Percentiles rank a stretch among this genome's conserved stretches.
Conservation (phyloP, 2,329 filamentous ascomycete species). For the Macrophomina pseudophaseolina region DNA sequence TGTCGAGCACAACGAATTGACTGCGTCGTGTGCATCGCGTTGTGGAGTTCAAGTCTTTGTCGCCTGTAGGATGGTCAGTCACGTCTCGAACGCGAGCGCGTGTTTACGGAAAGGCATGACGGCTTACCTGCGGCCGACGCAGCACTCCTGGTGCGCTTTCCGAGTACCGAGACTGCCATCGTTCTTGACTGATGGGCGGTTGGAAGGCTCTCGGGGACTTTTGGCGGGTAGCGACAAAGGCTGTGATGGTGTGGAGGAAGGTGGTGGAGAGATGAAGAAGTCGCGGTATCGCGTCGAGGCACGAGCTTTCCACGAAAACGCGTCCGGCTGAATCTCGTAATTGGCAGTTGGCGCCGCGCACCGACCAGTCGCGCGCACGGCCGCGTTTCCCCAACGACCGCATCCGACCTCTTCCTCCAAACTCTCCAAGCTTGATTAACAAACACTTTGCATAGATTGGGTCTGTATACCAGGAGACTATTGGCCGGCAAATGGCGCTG, state of each 20-base stretch:
- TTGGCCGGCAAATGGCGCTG: no score
- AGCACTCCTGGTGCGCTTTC: slow-evolving; percentile 46
- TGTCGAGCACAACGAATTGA: slow-evolving; percentile 55
- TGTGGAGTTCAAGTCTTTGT: slow-evolving; percentile 13
- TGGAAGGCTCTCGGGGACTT: neutral
- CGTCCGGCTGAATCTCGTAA: slow-evolving; percentile 9
- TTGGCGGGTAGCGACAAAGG: slow-evolving; percentile 1
- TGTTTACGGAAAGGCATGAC: slow-evolving; percentile 33
- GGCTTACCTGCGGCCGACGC: slow-evolving; percentile 29
- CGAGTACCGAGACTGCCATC: slow-evolving; percentile 44
- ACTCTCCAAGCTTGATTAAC: no score
- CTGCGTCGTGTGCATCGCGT: slow-evolving; percentile 47
- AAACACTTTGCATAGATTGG: no score
- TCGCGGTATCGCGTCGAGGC: slow-evolving; percentile 17
- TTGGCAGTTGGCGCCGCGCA: neutral
- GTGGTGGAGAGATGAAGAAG: slow-evolving; percentile 21
- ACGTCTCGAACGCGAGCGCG: slow-evolving; percentile 33
- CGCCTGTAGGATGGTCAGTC: slow-evolving; percentile 11
- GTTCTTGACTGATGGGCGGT: neutral
- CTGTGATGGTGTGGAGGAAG: slow-evolving; percentile 1
- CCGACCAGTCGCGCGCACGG: neutral
- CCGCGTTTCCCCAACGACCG: slow-evolving; percentile 14
- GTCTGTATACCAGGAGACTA: no score
- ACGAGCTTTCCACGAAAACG: slow-evolving; percentile 8
- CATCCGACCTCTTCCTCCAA: neutral